Evolutionary conservation across 2,329 filamentous ascomycete genomes (phyloP), one percentile per base, ranked within the genome.

Genomic region (Arthrobotrys musiformis): DNA sequence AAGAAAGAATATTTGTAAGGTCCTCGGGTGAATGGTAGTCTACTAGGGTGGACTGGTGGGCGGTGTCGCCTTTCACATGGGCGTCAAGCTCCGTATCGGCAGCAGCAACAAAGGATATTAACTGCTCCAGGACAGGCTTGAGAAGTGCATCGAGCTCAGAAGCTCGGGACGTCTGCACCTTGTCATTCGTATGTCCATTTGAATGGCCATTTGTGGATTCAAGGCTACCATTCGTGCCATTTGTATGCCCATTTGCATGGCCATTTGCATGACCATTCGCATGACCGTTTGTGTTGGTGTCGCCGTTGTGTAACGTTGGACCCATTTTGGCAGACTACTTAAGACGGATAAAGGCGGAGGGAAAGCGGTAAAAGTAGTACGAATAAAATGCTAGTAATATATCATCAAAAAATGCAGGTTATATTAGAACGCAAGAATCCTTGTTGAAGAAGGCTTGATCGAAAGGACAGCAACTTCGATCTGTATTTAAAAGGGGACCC

Each of bases 1-100:
- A 70, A 4, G 73, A 77, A 30, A 77, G 50, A 13, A 70, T 67
- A 2, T 67, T 28, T 37, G 60, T 35, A 44, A 77, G 44, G 22
- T 77, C 73, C 35, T 61, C 60, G 4, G 66, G 73, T n/a, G 60
- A 62, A n/a, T 70, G 73, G 44, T 77, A 77, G 44, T 77, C 66
- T 22, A 70, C 66, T 30, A 77, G 15, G 11, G 66, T 67, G 5
- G 73, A 70, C 40, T 70, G 63, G 52, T 62, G 52, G 19, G 30
- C 6, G 15, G 52, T 28, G 60, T 69, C 52, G 8, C 61, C 54
- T 19, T 15, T 24, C 7, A 70, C 30, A 56, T 77, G 73, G 6
- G 73, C 66, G 5, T 66, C 26, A 9, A 66, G 35, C n/a, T 77
- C 73, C 5, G 46, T 46, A 30, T 77, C 73, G 2, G 73, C 66